Evolutionary conservation across 2,329 filamentous ascomycete species (phyloP).

Genomic region (Orbilia brochopaga): DNA sequence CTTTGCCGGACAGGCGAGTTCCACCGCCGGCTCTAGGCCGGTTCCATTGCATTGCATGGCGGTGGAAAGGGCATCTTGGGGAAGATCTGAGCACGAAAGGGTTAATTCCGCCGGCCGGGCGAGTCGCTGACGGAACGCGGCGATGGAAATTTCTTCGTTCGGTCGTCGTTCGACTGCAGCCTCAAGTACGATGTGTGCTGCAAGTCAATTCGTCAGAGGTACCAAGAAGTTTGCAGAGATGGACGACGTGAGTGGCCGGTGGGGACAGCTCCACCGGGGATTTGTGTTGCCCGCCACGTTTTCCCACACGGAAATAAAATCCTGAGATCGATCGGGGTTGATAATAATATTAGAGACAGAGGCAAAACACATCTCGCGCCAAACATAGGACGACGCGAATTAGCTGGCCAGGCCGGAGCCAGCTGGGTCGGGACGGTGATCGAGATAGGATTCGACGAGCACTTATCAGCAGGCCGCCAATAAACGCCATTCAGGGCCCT

Average conservation of each 20-base stretch:
- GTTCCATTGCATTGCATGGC: too few relatives aligned
- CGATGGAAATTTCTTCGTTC: too few relatives aligned
- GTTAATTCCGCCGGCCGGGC: too few relatives aligned
- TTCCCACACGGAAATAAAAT: conserved; percentile 7
- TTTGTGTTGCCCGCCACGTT: background rate
- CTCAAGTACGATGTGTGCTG: too few relatives aligned
- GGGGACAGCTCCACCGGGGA: background rate
- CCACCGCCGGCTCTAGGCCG: too few relatives aligned
- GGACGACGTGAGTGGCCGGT: background rate
- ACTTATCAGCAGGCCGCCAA: conserved; percentile 47
- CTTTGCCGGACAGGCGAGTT: background rate
- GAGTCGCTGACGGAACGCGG: too few relatives aligned
- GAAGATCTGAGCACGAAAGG: too few relatives aligned
- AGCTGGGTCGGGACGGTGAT: conserved; percentile 37
- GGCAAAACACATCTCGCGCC: conserved; percentile 35
- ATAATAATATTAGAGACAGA: conserved; percentile 25
- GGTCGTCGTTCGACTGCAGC: too few relatives aligned
- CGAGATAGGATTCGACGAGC: conserved; percentile 15
- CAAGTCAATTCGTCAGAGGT: too few relatives aligned
- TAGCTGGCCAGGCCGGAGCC: conserved; percentile 23
- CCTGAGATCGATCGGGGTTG: background rate
- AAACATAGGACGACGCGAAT: conserved; percentile 20
- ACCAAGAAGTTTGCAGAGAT: too few relatives aligned
- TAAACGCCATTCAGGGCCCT: conserved; percentile 28
- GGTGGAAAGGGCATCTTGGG: too few relatives aligned